Percentiles rank a stretch among this genome's conserved stretches.
These are phyloP conservation scores for Salix purpurea DNA, from an alignment of 345 rosid species.

Conservation along the genomic window DNA sequence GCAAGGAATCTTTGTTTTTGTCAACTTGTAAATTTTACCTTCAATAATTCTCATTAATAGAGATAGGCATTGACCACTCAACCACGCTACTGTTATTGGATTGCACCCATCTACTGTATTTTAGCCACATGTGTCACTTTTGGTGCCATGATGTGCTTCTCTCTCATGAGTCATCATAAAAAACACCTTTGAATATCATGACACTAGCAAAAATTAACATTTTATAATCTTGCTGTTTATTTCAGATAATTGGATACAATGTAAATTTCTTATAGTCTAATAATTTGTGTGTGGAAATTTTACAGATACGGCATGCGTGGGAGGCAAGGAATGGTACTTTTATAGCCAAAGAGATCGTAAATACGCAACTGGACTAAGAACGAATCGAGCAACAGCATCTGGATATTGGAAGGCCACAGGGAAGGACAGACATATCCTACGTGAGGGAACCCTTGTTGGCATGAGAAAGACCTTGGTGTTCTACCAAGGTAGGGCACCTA, in stretches of 20 bases:
- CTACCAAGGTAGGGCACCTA: conserved; percentile 92
- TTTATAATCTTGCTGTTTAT: neutral
- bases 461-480: conserved; percentile 93
- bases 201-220: neutral
- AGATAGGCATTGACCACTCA: conserved; percentile 27
- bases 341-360: conserved; percentile 81
- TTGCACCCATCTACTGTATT: neutral
- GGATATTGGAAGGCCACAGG: conserved; percentile 99
- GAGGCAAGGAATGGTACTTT: conserved; percentile 87
- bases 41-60: conserved; percentile 18
- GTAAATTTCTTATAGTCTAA: neutral
- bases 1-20: neutral
- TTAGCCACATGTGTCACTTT: conserved; percentile 12
- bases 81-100: conserved; percentile 7
- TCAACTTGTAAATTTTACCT: neutral
- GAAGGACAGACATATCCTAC: conserved; percentile 51
- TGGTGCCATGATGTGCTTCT: neutral
- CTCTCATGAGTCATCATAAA: neutral
- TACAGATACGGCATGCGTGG: conserved; percentile 69
- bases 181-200: neutral
- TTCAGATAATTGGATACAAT: neutral
- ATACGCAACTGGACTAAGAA: conserved; percentile 85
- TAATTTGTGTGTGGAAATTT: neutral
- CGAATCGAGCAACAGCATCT: conserved; percentile 73
- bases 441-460: conserved; percentile 64